phyloP scores from a whole-genome alignment of 225 moss, liverwort and hornwort species.

The Anthoceros angustus region DNA sequence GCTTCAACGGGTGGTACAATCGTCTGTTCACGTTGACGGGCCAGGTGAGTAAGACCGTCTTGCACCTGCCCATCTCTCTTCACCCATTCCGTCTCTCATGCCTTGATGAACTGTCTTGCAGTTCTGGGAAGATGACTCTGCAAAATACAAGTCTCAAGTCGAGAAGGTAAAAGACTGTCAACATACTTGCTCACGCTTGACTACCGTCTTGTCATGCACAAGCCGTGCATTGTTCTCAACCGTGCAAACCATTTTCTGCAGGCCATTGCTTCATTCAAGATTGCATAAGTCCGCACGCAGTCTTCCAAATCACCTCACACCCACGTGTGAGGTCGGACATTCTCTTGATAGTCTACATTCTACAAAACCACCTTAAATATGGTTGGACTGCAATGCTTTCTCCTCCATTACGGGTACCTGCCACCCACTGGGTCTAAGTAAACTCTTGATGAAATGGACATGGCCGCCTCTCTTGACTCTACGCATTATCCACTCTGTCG shows the following conservation, averaged over 20 bases:
- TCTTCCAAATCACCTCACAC: no score
- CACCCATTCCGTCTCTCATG: background rate
- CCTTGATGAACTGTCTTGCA: conserved; percentile 9
- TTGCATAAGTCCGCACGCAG: background rate
- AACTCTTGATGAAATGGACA: no score
- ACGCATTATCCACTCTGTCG: no score
- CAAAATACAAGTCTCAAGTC: conserved; percentile 53
- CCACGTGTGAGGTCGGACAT: no score
- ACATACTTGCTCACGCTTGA: background rate
- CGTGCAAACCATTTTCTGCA: background rate
- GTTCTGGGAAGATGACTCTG: conserved; percentile 70
- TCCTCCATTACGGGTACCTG: no score
- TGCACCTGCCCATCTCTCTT: background rate
- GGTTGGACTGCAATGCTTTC: no score
- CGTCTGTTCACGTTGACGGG: conserved; percentile 82
- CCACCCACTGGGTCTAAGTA: no score
- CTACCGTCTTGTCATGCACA: background rate
- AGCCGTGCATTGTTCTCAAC: background rate
- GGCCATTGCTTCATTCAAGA: conserved; percentile 1
- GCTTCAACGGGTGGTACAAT: conserved; percentile 80
- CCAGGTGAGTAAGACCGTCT: conserved; percentile 28
- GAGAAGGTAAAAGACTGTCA: conserved; percentile 35
- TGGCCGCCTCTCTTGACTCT: no score
- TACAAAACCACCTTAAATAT: no score
- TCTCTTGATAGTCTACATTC: no score